Evolutionary conservation across 1,139 yeast genomes (phyloP).

Genomic region (Blastobotrys elegans): DNA sequence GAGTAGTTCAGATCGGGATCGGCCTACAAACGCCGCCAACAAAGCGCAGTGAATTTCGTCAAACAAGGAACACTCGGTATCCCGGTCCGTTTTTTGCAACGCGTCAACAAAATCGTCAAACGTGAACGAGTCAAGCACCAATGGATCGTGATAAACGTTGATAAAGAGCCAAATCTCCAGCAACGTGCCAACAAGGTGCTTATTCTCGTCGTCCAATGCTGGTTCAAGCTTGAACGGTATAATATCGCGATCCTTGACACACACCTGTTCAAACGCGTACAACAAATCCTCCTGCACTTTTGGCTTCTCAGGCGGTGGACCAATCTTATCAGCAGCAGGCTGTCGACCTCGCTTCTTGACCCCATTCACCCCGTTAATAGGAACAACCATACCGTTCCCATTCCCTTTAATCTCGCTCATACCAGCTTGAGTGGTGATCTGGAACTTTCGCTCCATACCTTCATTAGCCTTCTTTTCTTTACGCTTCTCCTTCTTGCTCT

Average conservation of each 20-base stretch:
- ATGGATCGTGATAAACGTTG: constrained; percentile 62
- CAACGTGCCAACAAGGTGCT: constrained; percentile 25
- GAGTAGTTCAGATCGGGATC: constrained; percentile 29
- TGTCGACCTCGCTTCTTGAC: constrained; percentile 8
- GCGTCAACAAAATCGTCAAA: constrained; percentile 74
- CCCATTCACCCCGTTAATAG: not conserved
- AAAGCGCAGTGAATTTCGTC: constrained; percentile 70
- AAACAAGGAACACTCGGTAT: constrained; percentile 49
- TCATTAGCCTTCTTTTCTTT: not conserved
- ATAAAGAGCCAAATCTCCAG: constrained; percentile 72
- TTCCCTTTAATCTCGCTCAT: not conserved
- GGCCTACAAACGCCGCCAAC: constrained; percentile 29
- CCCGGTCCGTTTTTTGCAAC: constrained; percentile 45
- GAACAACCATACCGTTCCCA: not conserved
- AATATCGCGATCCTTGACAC: constrained; percentile 10
- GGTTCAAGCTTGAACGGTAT: constrained; percentile 14
- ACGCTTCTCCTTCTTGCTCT: not conserved
- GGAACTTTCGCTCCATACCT: not conserved
- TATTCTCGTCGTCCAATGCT: constrained; percentile 11
- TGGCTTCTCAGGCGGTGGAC: constrained; percentile 14
- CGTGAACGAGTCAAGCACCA: constrained; percentile 65
- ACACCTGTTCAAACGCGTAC: constrained; percentile 16
- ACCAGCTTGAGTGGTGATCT: not conserved
- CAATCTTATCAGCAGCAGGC: constrained; percentile 1
- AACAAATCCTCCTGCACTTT: constrained; percentile 26